These are phyloP conservation scores for Venturia oleaginea DNA, from an alignment of 2,329 filamentous ascomycete species.

Conservation along the genomic window DNA sequence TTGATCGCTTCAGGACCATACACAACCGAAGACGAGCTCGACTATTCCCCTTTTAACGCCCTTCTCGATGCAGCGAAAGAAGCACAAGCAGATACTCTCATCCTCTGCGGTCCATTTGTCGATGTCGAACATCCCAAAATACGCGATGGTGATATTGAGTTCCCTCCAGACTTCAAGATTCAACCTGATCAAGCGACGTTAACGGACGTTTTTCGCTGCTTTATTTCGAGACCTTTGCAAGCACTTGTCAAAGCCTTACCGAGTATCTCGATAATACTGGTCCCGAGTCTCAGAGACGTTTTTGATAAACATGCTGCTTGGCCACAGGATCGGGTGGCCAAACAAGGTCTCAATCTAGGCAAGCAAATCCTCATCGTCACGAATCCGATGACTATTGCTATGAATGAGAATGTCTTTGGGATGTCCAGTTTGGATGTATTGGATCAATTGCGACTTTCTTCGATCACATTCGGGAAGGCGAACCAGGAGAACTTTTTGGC, in stretches of 20 bases:
- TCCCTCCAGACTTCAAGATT: slow-evolving; percentile 31
- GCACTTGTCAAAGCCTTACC: slow-evolving; percentile 63
- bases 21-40: slow-evolving; percentile 83
- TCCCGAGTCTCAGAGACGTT: slow-evolving; percentile 74
- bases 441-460: slow-evolving; percentile 70
- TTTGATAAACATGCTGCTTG: slow-evolving; percentile 78
- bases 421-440: slow-evolving; percentile 78
- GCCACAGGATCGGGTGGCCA: slow-evolving; percentile 64
- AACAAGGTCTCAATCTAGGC: slow-evolving; percentile 64
- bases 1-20: slow-evolving; percentile 80
- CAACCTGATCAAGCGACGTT: slow-evolving; percentile 68
- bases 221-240: slow-evolving; percentile 66
- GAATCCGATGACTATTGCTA: slow-evolving; percentile 79
- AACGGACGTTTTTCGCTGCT: slow-evolving; percentile 70
- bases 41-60: slow-evolving; percentile 77
- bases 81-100: slow-evolving; percentile 64
- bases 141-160: slow-evolving; percentile 43
- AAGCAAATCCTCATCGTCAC: slow-evolving; percentile 70
- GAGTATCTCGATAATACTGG: slow-evolving; percentile 70
- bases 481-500: slow-evolving; percentile 54
- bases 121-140: slow-evolving; percentile 86
- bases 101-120: slow-evolving; percentile 80
- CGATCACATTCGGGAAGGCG: slow-evolving; percentile 51
- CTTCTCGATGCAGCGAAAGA: slow-evolving; percentile 71
- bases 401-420: slow-evolving; percentile 80